Base-by-base conservation (phyloP, 768 basidiomycete species). In the Xerocomus brunneocitrinus region DNA sequence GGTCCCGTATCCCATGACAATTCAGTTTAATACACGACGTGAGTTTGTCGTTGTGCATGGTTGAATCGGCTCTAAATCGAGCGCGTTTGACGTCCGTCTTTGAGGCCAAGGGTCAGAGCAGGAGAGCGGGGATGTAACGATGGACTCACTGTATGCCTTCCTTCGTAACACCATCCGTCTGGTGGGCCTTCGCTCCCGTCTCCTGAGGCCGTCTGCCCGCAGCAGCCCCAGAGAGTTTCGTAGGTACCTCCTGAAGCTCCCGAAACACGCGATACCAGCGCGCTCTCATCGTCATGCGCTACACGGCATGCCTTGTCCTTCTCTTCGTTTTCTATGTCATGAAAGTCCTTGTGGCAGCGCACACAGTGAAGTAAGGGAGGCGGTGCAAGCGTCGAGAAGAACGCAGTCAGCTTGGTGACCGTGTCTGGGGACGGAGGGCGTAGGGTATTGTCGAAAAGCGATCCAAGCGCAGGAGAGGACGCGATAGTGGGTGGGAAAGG, bases 81-180 rank as follows among this genome's bases (percentile, higher is more conserved):
- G 89, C 89, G 42, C 89, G 86, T 69, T 80, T 90, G 36, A 69
- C 50, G 60, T 91, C 89, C 1, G 80, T 85, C 88, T 90, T 35
- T 9, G 14, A 3, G 10, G 24, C 31, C 13, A 22, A 49, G 22
- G 1, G 41, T 53, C 25, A 51, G 55, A 40, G 19, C 42, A 24
- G 49, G 49, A 19, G 24, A 28, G 38, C 9, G 27, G 14, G 4
- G n/a, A 7, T 3, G 24, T 3, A 51, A 27, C 44, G 50, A 25
- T 12, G 14, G 19, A 47, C 63, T 53, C 40, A 77, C 82, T 8
- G 89, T 90, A 66, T 91, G 89, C 66, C 77, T 80, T 4, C 89
- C 89, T 66, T 91, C 88, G 61, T 89, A 91, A 62, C 89, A 91
- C 87, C 87, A 91, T 1, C 89, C 89, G 63, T 89, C 87, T 1